phyloP scores from a whole-genome alignment of 441 rosid genomes.

The Aleurites moluccanus region DNA sequence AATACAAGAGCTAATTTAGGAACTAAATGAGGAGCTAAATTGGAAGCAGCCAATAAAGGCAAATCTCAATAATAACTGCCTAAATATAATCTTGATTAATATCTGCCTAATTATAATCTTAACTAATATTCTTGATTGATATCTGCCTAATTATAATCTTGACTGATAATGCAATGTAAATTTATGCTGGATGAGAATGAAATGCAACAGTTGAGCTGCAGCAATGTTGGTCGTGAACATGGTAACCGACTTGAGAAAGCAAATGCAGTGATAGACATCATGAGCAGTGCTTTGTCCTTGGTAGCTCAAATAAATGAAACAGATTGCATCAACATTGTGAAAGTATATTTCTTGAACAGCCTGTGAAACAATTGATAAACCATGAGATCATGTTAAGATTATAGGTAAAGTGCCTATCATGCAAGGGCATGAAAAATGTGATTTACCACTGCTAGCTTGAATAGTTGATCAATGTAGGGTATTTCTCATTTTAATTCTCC shows the following conservation, averaged over 20 bases:
- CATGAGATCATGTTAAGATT: not conserved
- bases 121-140: too few relatives aligned
- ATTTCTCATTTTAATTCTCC: not conserved
- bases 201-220: conserved; percentile 53
- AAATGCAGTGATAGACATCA: conserved; percentile 88
- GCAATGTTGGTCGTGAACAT: conserved; percentile 39
- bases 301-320: conserved; percentile 91
- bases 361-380: not conserved
- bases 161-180: conserved; percentile 93
- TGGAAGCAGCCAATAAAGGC: too few relatives aligned
- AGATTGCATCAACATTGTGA: conserved; percentile 86
- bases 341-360: conserved; percentile 52
- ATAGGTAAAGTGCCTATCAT: not conserved
- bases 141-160: too few relatives aligned
- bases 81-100: too few relatives aligned
- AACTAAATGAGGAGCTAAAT: too few relatives aligned
- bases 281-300: conserved; percentile 93
- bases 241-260: conserved; percentile 89
- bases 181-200: conserved; percentile 90
- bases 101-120: too few relatives aligned
- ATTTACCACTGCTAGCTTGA: not conserved
- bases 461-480: not conserved
- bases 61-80: too few relatives aligned
- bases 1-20: too few relatives aligned
- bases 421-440: conserved; percentile 12